Conservation (phyloP, 805 yeast genomes). For the Wickerhamomyces chambardii region DNA sequence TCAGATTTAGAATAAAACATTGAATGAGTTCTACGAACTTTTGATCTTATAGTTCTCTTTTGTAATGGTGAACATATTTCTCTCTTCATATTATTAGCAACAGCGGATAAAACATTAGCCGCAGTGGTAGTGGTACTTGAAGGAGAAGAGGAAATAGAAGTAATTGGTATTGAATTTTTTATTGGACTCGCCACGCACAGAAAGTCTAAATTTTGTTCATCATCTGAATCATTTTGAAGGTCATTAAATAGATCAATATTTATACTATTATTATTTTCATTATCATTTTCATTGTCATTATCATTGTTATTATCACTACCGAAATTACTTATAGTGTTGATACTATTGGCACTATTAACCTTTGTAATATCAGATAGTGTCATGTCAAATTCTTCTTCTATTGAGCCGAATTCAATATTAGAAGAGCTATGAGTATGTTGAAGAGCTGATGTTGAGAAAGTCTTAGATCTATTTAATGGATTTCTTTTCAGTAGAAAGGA, state of each 20-base stretch:
- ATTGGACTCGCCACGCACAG: conserved; percentile 19
- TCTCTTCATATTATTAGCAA: conserved; percentile 15
- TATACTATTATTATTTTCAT: no score
- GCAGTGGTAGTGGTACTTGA: conserved; percentile 5
- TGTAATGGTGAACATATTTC: conserved; percentile 32
- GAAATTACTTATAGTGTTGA: conserved; percentile 1
- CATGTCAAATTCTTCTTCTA: not conserved
- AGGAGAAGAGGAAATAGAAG: no score
- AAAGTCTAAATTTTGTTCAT: conserved; percentile 9
- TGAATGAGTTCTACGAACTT: conserved; percentile 55
- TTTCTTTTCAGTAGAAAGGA: conserved; percentile 4
- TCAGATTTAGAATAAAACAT: conserved; percentile 57
- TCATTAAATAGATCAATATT: no score
- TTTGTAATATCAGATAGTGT: not conserved
- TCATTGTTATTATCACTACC: conserved; percentile 2
- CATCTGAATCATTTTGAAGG: no score
- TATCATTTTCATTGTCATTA: conserved; percentile 1
- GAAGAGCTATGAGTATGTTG: conserved; percentile 12
- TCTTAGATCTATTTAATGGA: conserved; percentile 14
- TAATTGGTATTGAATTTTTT: conserved; percentile 10
- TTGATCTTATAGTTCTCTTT: conserved; percentile 20
- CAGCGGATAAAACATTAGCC: conserved; percentile 3
- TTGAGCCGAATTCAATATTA: conserved; percentile 6
- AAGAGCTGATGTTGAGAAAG: conserved; percentile 4
- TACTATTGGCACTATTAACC: no score